Evolutionary conservation across 352 stramenopile genomes (phyloP).

Genomic region (Globisporangium paddicum): DNA sequence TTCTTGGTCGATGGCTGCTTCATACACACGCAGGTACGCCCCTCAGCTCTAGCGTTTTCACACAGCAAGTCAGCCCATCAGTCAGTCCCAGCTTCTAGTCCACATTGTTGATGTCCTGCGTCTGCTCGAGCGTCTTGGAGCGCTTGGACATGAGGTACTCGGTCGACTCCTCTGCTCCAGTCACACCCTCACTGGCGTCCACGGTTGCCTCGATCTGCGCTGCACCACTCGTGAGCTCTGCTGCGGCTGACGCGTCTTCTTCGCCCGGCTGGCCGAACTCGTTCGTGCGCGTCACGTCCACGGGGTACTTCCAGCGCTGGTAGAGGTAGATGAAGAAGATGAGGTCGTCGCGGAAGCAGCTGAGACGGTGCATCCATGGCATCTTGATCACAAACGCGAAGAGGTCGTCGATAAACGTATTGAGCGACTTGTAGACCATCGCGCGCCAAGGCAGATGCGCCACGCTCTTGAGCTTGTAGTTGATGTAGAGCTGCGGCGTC

Average conservation of each 20-base stretch:
- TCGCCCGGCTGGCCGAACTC: constrained; percentile 89
- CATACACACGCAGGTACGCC: neutral
- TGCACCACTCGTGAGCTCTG: constrained; percentile 9
- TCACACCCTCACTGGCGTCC: constrained; percentile 16
- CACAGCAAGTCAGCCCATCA: neutral
- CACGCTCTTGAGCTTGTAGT: constrained; percentile 98
- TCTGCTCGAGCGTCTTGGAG: constrained; percentile 32
- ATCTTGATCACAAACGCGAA: constrained; percentile 98
- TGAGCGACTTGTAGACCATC: constrained; percentile 98
- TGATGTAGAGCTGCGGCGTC: constrained; percentile 98
- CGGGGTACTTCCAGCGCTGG: constrained; percentile 96
- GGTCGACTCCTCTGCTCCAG: constrained; percentile 25
- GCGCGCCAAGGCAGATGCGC: constrained; percentile 96
- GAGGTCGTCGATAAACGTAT: constrained; percentile 98
- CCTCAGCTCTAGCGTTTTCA: neutral
- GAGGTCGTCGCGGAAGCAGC: constrained; percentile 98
- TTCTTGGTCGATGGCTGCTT: neutral
- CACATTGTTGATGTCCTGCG: constrained; percentile 1
- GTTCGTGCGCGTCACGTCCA: constrained; percentile 90
- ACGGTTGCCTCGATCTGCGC: constrained; percentile 2
- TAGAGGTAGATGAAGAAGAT: constrained; percentile 99
- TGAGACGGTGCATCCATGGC: constrained; percentile 97
- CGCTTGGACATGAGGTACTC: constrained; percentile 57
- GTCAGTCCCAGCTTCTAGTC: constrained; percentile 3
- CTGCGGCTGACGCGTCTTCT: constrained; percentile 11